Base-by-base conservation (phyloP, 2,329 filamentous ascomycete genomes). In the Aureobasidium sp. region DNA sequence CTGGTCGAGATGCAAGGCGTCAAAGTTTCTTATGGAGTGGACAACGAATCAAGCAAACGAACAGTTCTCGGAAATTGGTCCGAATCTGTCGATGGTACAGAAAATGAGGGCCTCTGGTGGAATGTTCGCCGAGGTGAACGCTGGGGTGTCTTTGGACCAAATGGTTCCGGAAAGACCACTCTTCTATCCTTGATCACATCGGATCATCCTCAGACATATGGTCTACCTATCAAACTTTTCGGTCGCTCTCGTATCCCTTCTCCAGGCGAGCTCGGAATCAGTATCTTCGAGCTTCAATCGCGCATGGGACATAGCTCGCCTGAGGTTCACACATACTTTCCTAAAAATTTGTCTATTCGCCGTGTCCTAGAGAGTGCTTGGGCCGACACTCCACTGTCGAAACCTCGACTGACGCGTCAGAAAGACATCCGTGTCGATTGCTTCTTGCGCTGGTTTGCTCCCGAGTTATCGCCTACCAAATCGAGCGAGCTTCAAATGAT, bases 101-200 rank as follows among this genome's bases (percentile, higher is more conserved):
- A 47, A 6, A 51, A 42, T 7, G 27, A 50, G 23, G 93, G 93
- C 0, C 78, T 97, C 6, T 82, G 87, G 70, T 97, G 94, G 91
- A 89, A 83, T 0, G 87, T 97, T 27, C 84, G 86, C 42, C 84
- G 88, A 57, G 92, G 93, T 27, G 86, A 97, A 72, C 85, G 92
- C 65, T 96, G 91, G 89, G 93, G 90, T 3, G 84, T 97, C 20
- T 94, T 99, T 70, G 94, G 94, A 0, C 88, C 92, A 36, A 97
- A 99, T 68, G 94, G 83, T 27, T 96, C 91, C 0, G 94, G 94
- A 20, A 99, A 99, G 78, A 99, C 94, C 0, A 99, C 94, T 0
- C 82, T 99, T 42, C 83, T 97, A 32, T 94, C 91, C 5, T 81
- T 99, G 6, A 89, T 99, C 63, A 95, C 90, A 64, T 97, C 93